Percentiles rank a stretch among this genome's conserved stretches.
These are phyloP conservation scores for Calonectria hongkongensis DNA, from an alignment of 2,329 filamentous ascomycete genomes.

Conservation along the genomic window DNA sequence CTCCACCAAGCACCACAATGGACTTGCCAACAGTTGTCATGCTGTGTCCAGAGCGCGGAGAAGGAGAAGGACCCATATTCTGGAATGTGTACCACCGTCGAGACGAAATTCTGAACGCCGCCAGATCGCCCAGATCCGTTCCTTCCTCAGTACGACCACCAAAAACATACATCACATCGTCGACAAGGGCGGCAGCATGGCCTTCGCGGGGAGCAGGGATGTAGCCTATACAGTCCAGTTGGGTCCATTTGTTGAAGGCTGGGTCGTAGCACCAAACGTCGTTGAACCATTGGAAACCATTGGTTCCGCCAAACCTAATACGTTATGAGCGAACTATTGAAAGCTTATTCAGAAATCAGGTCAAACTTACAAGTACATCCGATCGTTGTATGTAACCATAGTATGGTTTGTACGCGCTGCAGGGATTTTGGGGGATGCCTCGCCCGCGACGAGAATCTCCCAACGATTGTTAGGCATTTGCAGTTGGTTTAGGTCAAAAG, in stretches of 20 bases:
- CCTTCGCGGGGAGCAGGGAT: conserved; percentile 96
- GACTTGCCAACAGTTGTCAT: conserved; percentile 97
- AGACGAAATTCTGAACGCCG: conserved; percentile 84
- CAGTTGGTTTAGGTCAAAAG: conserved; percentile 95
- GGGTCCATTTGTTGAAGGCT: conserved; percentile 86
- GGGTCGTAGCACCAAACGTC: conserved; percentile 99
- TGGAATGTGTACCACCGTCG: conserved; percentile 99
- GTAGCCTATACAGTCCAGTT: conserved; percentile 97
- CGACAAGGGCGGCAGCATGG: conserved; percentile 93
- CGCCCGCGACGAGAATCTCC: conserved; percentile 89
- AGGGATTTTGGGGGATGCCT: conserved; percentile 76
- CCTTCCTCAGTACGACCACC: conserved; percentile 97
- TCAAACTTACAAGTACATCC: conserved; percentile 87
- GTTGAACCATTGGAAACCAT: conserved; percentile 98
- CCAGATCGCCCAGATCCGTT: conserved; percentile 92
- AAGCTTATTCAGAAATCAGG: not conserved
- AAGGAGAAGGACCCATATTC: conserved; percentile 98
- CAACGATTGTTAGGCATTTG: conserved; percentile 94
- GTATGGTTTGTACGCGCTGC: conserved; percentile 96
- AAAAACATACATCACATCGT: conserved; percentile 99
- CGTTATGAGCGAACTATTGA: conserved; percentile 38
- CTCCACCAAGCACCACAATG: conserved; percentile 93
- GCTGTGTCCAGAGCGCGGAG: conserved; percentile 94
- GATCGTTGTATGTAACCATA: conserved; percentile 93
- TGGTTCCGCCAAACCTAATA: conserved; percentile 93